phyloP scores from a whole-genome alignment of 164 flowering plant species.

The Aristolochia californica region DNA sequence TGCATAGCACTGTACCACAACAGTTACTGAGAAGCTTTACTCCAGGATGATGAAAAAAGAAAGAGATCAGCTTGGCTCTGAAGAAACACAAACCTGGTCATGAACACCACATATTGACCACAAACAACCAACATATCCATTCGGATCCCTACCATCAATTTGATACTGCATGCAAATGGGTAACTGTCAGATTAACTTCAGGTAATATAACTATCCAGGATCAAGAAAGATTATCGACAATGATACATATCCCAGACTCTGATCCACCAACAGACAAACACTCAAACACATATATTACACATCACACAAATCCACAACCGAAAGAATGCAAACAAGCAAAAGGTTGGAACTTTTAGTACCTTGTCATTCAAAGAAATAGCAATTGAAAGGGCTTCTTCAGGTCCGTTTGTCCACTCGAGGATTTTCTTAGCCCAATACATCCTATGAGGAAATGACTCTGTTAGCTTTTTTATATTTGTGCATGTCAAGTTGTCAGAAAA shows the following conservation, averaged over 20 bases:
- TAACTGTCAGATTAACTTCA: not conserved
- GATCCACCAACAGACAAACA: not conserved
- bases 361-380: conserved; percentile 80
- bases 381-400: conserved; percentile 79
- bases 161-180: conserved; percentile 52
- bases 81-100: conserved; percentile 57
- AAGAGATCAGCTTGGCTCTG: not conserved
- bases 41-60: not conserved
- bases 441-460: conserved; percentile 26
- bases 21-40: not conserved
- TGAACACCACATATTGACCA: conserved; percentile 98
- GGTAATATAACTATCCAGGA: not conserved
- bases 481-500: not conserved
- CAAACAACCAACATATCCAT: conserved; percentile 96
- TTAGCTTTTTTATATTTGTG: not conserved
- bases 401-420: conserved; percentile 90
- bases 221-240: not conserved
- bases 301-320: not conserved
- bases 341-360: conserved; percentile 25
- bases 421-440: conserved; percentile 99
- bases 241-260: not conserved
- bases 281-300: not conserved
- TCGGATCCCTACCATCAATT: conserved; percentile 93
- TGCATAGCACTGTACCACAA: too few species aligned
- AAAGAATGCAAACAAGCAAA: not conserved